Evolutionary conservation across 208 protist genomes (phyloP), one percentile per base, ranked within the genome.

Genomic region (Acanthamoeba healyi): DNA sequence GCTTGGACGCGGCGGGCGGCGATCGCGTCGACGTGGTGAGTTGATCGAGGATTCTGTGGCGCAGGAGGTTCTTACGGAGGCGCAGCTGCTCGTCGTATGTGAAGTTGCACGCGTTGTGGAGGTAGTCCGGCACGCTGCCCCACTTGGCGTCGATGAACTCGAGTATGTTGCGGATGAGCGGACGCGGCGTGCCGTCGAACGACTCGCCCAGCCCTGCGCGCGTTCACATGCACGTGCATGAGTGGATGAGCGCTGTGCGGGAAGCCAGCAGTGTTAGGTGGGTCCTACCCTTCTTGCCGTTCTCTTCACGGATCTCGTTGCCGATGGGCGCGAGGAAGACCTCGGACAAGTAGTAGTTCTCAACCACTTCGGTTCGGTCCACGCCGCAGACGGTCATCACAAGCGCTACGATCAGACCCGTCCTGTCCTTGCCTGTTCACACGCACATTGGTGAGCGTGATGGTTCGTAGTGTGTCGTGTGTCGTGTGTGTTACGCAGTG

Each of bases 21-120:
- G 24, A 40, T 2, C 24, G 24, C 12, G n/a, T 82, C 38, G n/a
- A n/a, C n/a, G 72, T 38, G 10, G 17, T 4, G 38, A 26, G 72
- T 17, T 65, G 36, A 6, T 9, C 17, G 34, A 77, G 67, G 42
- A 82, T 32, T 10, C 26, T 7, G 34, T 1, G 9, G 42, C 72
- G 72, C 2, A 89, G 32, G 22, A 89, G 82, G 29, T 89, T 89
- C 49, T 77, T 51, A n/a, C 87, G 87, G 5, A 93, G 61, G 9
- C 36, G 61, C 3, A 2, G 1, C 36, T 93, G 87, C 42, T 93
- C 87, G 38, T 46, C 54, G 87, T 79, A 93, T 2, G 87, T 42
- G 65, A 93, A 93, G 87, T 77, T 77, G 65, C 87, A 93, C 14
- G 87, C 87, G 32, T 77, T 72, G 40, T 93, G 87, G 19, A 93